Evolutionary conservation across 371 early-diverging fungal genomes (phyloP).

Genomic region (Mucor plumbeus): DNA sequence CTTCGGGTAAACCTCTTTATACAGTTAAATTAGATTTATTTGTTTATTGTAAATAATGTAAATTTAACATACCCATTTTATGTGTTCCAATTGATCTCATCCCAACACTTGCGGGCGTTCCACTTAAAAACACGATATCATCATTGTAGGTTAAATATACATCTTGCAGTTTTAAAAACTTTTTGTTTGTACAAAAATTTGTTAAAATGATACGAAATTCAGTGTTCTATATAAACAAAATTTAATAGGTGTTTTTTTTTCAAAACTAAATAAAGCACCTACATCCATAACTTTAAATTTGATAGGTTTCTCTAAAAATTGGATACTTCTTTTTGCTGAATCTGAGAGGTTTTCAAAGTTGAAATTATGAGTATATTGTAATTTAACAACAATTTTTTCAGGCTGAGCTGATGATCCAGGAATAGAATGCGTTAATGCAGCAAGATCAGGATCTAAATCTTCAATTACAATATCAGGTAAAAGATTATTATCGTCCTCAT

Average conservation of each 20-base stretch:
- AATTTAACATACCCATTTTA: conserved; percentile 27
- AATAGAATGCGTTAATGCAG: neutral
- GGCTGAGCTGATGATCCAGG: conserved; percentile 11
- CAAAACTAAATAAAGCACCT: neutral
- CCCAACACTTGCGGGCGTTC: conserved; percentile 44
- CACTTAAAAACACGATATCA: conserved; percentile 35
- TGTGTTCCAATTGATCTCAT: conserved; percentile 31
- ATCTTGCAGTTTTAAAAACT: conserved; percentile 28
- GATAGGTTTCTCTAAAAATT: conserved; percentile 32
- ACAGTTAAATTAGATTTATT: neutral
- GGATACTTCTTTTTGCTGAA: neutral
- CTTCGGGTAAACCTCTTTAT: conserved; percentile 41
- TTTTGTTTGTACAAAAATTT: conserved; percentile 35
- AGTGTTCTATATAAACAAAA: conserved; percentile 30
- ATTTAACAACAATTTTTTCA: conserved; percentile 36
- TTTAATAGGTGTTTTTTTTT: too few species aligned
- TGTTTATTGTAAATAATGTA: neutral
- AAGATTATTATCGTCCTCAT: conserved; percentile 4
- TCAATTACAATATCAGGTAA: conserved; percentile 19
- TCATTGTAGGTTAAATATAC: conserved; percentile 41
- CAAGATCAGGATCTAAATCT: conserved; percentile 49
- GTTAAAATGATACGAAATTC: conserved; percentile 37
- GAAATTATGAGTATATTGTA: conserved; percentile 30
- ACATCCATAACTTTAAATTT: conserved; percentile 47
- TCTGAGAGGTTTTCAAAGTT: neutral